Evolutionary conservation across 139 green algal genomes (phyloP).

Genomic region (Limnomonas spitsbergensis): DNA sequence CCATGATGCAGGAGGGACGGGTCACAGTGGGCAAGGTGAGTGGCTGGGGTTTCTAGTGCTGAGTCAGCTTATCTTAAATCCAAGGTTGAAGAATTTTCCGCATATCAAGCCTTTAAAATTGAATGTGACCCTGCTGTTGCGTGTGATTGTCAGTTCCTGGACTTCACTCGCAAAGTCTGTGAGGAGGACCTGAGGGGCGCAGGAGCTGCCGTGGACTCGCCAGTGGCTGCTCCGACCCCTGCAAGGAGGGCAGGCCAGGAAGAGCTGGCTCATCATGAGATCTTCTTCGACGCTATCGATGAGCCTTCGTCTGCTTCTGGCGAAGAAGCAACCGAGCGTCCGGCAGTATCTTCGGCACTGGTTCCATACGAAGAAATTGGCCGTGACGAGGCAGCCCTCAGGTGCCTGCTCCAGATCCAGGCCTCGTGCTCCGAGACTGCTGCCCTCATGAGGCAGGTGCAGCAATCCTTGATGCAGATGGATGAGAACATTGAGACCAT

Average conservation of each 20-base stretch:
- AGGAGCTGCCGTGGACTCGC: neutral
- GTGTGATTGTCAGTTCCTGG: neutral
- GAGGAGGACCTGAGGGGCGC: neutral
- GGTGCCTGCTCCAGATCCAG: slow-evolving; percentile 26
- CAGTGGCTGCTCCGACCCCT: neutral
- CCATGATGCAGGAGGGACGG: slow-evolving; percentile 15
- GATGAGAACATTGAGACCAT: slow-evolving; percentile 18
- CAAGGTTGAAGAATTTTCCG: neutral
- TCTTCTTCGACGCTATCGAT: too few species aligned
- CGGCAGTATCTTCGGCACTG: too few species aligned
- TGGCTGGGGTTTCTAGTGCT: too few species aligned
- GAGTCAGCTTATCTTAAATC: neutral
- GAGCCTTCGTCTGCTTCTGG: too few species aligned
- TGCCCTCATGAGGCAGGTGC: neutral
- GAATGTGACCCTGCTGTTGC: too few species aligned
- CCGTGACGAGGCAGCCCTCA: slow-evolving; percentile 15
- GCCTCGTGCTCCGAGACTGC: slow-evolving; percentile 7
- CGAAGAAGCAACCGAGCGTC: too few species aligned
- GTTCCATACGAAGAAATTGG: slow-evolving; percentile 3
- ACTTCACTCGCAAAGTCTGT: slow-evolving; percentile 2
- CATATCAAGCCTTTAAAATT: too few species aligned
- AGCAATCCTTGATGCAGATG: slow-evolving; percentile 34
- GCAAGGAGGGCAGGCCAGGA: too few species aligned
- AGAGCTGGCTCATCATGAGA: too few species aligned
- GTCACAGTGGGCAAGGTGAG: slow-evolving; percentile 10